Evolutionary conservation across 2,329 filamentous ascomycete species (phyloP).

Genomic region (Ascomycota sp.): DNA sequence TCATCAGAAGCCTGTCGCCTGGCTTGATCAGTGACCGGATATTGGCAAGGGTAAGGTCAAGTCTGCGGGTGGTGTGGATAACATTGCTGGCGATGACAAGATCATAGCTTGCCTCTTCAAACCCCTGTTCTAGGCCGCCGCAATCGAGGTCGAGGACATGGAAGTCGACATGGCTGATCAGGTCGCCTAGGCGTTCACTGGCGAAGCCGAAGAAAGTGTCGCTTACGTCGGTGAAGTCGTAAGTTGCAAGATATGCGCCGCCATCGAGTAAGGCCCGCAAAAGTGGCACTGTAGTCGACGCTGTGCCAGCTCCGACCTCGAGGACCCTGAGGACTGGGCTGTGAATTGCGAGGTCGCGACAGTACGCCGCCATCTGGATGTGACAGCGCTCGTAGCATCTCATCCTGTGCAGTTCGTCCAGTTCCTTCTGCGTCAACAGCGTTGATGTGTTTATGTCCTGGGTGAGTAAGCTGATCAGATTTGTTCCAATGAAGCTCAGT

Average conservation of each 20-base stretch:
- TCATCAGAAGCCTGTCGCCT: slow-evolving; percentile 9
- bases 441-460: too few species aligned
- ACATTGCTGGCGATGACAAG: slow-evolving; percentile 14
- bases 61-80: slow-evolving; percentile 9
- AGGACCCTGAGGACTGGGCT: slow-evolving; percentile 12
- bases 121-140: slow-evolving; percentile 13
- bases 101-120: slow-evolving; percentile 12
- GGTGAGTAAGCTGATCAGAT: too few species aligned
- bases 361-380: slow-evolving; percentile 2
- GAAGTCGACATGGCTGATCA: too few species aligned
- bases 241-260: slow-evolving; percentile 5
- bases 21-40: slow-evolving; percentile 5
- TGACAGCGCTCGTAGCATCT: too few species aligned
- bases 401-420: too few species aligned
- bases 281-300: slow-evolving; percentile 15
- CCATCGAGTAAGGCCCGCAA: slow-evolving; percentile 9
- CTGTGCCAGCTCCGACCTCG: slow-evolving; percentile 21
- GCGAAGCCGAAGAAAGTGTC: background rate
- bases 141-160: slow-evolving; percentile 9
- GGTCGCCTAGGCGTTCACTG: slow-evolving; percentile 4
- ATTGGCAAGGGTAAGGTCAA: slow-evolving; percentile 5
- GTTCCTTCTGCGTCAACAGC: too few species aligned
- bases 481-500: too few species aligned
- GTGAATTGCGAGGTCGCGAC: slow-evolving; percentile 1
- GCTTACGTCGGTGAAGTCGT: too few species aligned